phyloP scores from a whole-genome alignment of 2,329 filamentous ascomycete genomes.

The Monosporascus sp. region DNA sequence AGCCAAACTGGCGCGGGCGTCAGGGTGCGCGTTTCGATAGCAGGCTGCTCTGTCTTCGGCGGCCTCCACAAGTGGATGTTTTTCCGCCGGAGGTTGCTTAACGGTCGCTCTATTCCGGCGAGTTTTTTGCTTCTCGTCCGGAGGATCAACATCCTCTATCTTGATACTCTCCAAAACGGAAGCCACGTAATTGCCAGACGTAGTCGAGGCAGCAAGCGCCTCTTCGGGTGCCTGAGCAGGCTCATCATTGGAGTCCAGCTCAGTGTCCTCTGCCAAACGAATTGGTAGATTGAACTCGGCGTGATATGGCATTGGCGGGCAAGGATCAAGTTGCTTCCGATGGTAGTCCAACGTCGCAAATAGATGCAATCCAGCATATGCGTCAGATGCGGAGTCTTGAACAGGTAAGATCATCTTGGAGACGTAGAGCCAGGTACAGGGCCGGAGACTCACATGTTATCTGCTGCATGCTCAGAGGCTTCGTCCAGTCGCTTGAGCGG shows the following conservation, averaged over 20 bases:
- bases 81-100: constrained; percentile 9
- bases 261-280: constrained; percentile 40
- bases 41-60: constrained; percentile 34
- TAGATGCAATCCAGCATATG: constrained; percentile 72
- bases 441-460: constrained; percentile 54
- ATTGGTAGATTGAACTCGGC: constrained; percentile 65
- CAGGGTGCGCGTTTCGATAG: constrained; percentile 29
- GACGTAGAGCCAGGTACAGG: neutral
- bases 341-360: constrained; percentile 67
- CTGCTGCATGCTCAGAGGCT: constrained; percentile 56
- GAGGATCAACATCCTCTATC: constrained; percentile 12
- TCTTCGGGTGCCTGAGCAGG: constrained; percentile 20
- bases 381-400: constrained; percentile 72
- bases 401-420: constrained; percentile 20
- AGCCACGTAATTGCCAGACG: constrained; percentile 11
- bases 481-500: constrained; percentile 70
- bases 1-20: constrained; percentile 12
- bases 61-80: constrained; percentile 37
- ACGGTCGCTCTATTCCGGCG: neutral
- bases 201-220: constrained; percentile 6
- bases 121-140: constrained; percentile 5
- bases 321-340: constrained; percentile 59
- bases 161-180: constrained; percentile 16
- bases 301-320: constrained; percentile 63
- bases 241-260: constrained; percentile 23